phyloP scores from a whole-genome alignment of 148 eudicot genomes.

The Fagopyrum tataricum region DNA sequence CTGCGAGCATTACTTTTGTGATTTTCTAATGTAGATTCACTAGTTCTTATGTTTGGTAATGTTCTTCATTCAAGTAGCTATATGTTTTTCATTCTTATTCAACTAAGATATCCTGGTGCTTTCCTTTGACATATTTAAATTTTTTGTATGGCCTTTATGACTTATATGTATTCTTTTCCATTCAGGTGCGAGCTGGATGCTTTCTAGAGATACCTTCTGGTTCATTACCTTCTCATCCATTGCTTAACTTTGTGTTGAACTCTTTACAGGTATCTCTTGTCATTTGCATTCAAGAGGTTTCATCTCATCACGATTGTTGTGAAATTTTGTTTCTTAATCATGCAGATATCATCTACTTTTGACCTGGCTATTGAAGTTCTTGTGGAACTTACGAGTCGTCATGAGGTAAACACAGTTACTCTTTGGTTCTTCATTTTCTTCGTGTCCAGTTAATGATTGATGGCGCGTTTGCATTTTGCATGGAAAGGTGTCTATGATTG shows the following conservation, averaged over 20 bases:
- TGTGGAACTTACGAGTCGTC: constrained; percentile 79
- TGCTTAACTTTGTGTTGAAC: constrained; percentile 74
- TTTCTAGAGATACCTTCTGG: constrained; percentile 64
- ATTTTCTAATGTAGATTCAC: neutral
- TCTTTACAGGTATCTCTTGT: constrained; percentile 64
- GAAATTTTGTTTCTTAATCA: constrained; percentile 15
- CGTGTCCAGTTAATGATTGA: neutral
- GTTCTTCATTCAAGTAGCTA: neutral
- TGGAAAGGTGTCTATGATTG: neutral
- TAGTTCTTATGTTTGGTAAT: neutral
- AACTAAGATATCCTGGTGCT: neutral
- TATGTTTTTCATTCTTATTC: neutral
- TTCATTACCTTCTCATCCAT: constrained; percentile 78
- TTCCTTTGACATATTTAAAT: neutral
- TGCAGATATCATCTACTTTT: constrained; percentile 73
- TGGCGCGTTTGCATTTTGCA: neutral
- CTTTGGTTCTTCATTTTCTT: neutral
- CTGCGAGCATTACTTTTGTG: neutral
- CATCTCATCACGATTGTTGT: constrained; percentile 15
- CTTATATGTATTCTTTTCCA: neutral
- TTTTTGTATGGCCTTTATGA: neutral
- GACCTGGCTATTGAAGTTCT: constrained; percentile 90
- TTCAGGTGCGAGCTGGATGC: constrained; percentile 94
- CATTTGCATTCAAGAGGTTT: constrained; percentile 12
- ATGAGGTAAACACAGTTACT: constrained; percentile 50